These are phyloP conservation scores for Irpex sp. DNA, from an alignment of 1,284 basidiomycete genomes.

Conservation along the genomic window DNA sequence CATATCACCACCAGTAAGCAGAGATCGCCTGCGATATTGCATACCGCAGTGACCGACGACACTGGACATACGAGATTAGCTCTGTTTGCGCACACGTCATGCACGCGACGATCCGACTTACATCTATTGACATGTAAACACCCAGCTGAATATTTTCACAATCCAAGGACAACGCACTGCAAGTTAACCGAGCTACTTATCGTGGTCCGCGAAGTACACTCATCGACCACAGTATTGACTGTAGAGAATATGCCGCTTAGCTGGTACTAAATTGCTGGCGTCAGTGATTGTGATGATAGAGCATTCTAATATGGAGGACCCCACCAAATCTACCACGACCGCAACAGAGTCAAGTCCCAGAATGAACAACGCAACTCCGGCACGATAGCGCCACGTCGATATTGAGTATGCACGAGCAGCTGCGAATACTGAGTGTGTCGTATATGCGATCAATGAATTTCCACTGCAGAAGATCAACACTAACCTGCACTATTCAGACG, in stretches of 20 bases:
- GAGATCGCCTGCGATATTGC: not conserved
- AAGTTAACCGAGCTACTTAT: not conserved
- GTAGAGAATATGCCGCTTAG: not conserved
- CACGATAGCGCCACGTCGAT: not conserved
- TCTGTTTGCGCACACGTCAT: too few relatives aligned
- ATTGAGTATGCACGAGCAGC: not conserved
- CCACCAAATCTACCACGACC: not conserved
- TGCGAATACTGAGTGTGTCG: not conserved
- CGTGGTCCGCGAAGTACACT: not conserved
- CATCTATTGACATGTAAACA: not conserved
- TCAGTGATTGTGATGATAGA: not conserved
- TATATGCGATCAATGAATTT: not conserved
- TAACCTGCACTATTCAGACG: too few relatives aligned
- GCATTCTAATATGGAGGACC: not conserved
- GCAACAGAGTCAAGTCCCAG: not conserved
- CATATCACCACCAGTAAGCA: not conserved
- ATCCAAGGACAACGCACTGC: not conserved
- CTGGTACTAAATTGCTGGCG: not conserved
- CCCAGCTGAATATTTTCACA: too few relatives aligned
- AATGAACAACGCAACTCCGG: not conserved
- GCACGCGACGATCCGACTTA: not conserved
- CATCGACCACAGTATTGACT: not conserved
- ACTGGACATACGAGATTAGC: not conserved
- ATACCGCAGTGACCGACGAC: not conserved
- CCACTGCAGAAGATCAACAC: too few relatives aligned